Percentiles rank a stretch among this genome's conserved stretches.
Conservation (phyloP, 345 rosid genomes). For the Citrus inodora region DNA sequence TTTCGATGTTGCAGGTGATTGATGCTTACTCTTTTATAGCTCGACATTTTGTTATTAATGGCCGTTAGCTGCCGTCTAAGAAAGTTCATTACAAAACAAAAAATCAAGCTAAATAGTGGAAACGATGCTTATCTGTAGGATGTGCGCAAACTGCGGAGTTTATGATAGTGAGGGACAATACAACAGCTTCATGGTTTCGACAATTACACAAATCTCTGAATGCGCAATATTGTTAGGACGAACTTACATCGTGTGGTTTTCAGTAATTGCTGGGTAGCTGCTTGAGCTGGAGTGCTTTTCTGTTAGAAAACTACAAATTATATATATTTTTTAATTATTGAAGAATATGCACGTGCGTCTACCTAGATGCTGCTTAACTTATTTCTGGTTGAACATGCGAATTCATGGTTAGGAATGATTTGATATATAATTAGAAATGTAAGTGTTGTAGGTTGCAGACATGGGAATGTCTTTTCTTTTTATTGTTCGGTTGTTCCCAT, state of each 20-base stretch:
- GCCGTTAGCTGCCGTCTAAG: slow-evolving; percentile 24
- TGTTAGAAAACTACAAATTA: slow-evolving; percentile 15
- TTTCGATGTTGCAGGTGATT: slow-evolving; percentile 41
- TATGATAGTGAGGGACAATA: slow-evolving; percentile 31
- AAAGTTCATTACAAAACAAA: slow-evolving; percentile 28
- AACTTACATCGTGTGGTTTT: slow-evolving; percentile 19
- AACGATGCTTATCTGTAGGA: slow-evolving; percentile 48
- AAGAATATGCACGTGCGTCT: slow-evolving; percentile 8
- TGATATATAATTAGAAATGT: slow-evolving; percentile 2
- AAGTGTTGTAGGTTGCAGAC: background rate
- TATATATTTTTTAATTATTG: slow-evolving; percentile 22
- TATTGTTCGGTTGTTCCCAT: background rate
- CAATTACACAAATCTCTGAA: slow-evolving; percentile 25
- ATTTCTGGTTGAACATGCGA: slow-evolving; percentile 1
- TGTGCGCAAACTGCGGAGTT: slow-evolving; percentile 29
- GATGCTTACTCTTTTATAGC: slow-evolving; percentile 20
- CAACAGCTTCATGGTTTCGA: slow-evolving; percentile 27
- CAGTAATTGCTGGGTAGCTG: slow-evolving; percentile 7
- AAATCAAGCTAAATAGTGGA: slow-evolving; percentile 34
- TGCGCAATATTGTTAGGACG: slow-evolving; percentile 23
- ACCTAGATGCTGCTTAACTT: background rate
- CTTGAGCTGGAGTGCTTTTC: slow-evolving; percentile 18
- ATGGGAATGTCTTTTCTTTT: background rate
- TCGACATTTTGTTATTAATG: slow-evolving; percentile 31
- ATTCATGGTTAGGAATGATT: slow-evolving; percentile 8